Evolutionary conservation across 225 moss, liverwort and hornwort genomes (phyloP).

Genomic region (Asterella californica): DNA sequence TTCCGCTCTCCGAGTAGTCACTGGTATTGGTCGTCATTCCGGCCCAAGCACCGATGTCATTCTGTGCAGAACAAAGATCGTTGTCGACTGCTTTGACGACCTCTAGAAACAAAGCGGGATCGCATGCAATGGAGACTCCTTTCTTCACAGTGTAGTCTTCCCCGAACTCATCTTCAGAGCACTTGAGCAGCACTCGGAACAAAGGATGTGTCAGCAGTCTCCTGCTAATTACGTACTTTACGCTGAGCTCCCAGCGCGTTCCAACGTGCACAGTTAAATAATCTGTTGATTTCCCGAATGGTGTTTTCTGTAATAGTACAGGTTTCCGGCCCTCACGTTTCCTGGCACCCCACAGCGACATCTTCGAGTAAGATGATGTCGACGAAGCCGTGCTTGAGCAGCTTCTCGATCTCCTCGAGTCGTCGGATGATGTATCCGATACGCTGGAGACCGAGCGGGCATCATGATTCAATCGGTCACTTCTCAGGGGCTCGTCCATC

Average conservation of each 20-base stretch:
- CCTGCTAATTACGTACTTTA: background rate
- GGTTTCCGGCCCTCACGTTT: background rate
- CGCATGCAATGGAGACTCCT: background rate
- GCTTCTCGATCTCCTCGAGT: background rate
- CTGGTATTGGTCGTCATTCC: no score
- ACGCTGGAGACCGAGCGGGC: background rate
- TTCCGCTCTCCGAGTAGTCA: no score
- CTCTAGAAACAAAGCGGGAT: background rate
- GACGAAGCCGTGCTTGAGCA: background rate
- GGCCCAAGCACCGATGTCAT: no score
- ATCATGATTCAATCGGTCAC: background rate
- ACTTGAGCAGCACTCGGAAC: constrained; percentile 1
- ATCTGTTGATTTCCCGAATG: background rate
- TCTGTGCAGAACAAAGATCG: background rate
- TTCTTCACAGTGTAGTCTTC: background rate
- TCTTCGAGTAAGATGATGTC: background rate
- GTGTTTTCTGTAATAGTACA: background rate
- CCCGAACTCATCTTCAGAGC: constrained; percentile 8
- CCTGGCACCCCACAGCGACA: background rate
- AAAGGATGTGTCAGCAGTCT: background rate
- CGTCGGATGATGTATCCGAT: background rate
- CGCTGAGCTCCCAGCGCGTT: background rate
- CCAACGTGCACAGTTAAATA: constrained; percentile 1
- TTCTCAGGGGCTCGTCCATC: background rate
- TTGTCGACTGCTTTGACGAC: constrained; percentile 6